phyloP scores from a whole-genome alignment of 148 eudicot genomes.

The Pouteria glomerata region DNA sequence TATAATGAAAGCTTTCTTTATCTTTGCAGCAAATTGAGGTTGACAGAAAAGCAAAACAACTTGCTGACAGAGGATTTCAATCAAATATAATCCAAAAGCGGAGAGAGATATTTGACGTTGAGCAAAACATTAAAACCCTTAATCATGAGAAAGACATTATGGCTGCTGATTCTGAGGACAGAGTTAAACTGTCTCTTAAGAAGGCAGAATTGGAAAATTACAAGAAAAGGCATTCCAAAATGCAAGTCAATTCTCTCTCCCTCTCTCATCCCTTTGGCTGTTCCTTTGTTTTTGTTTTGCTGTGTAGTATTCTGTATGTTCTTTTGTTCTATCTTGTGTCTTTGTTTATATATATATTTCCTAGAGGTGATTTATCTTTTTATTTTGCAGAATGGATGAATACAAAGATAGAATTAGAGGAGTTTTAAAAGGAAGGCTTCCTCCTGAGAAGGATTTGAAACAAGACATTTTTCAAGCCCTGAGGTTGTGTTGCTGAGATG shows the following conservation, averaged over 20 bases:
- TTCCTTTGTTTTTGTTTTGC: neutral
- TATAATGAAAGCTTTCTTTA: neutral
- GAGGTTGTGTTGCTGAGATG: constrained; percentile 40
- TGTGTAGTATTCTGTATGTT: neutral
- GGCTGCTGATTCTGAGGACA: constrained; percentile 65
- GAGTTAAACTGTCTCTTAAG: constrained; percentile 54
- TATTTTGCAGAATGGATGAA: constrained; percentile 70
- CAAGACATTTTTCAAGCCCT: constrained; percentile 53
- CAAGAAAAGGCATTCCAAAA: constrained; percentile 65
- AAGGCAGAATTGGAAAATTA: constrained; percentile 56
- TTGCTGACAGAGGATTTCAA: constrained; percentile 47
- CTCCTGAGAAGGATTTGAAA: constrained; percentile 71
- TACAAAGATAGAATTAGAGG: constrained; percentile 70
- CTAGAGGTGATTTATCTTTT: constrained; percentile 24
- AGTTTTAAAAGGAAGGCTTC: constrained; percentile 86
- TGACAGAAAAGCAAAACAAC: constrained; percentile 58
- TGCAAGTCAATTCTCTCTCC: constrained; percentile 44
- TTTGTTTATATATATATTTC: neutral
- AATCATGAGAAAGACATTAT: constrained; percentile 48
- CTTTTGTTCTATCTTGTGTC: constrained; percentile 4
- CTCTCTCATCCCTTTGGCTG: neutral
- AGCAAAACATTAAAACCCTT: constrained; percentile 50
- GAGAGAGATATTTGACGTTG: constrained; percentile 33
- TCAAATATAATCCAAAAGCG: constrained; percentile 31
- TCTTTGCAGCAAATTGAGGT: constrained; percentile 49